Evolutionary conservation across 345 rosid genomes (phyloP), one percentile per base, ranked within the genome.

Genomic region (Gossypium rotundifolium): DNA sequence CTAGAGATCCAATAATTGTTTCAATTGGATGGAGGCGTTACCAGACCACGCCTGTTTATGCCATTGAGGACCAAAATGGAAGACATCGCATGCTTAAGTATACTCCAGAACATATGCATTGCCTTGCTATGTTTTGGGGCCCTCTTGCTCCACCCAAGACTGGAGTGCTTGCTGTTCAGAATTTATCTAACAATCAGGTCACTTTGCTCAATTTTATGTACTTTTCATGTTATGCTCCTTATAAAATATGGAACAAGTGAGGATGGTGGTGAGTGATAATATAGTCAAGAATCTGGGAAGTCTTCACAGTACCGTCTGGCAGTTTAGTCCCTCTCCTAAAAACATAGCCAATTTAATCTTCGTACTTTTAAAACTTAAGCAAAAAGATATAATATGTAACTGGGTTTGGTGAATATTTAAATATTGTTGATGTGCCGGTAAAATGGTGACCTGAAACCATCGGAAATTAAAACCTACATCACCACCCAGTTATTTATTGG

Each of bases 1-100:
- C 93, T 8, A 89, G 89, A 79, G 98, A 95, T 73, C 98, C 98
- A 54, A 86, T 93, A 65, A 89, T 91, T 81, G 89, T 93, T 45
- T 95, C 98, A 63, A 81, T 93, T 70, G 99, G 99, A 46, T 91
- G 99, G 99, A 90, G 97, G 82, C 92, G 98, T 27, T 93, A 89
- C 76, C 97, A 95, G 71, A 93, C 99, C 60, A 77, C 83, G 59
- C 98, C 98, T 73, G 85, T 93, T 75, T 91, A 88, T 79, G 93
- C 96, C 49, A 86, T 87, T 75, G 98, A 93, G 85, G 99, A 91
- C 75, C 81, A 58, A 33, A 91, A 87, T 84, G 99, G 92, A 82
- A 86, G 97, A 83, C 89, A 89, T 83, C 91, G 96, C 76, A 95
- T 93, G 98, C 88, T 95, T 22, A 93, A 93, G 87, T 95, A 90